Conservation (phyloP, 1,139 yeast species). For the Candida albicans region DNA sequence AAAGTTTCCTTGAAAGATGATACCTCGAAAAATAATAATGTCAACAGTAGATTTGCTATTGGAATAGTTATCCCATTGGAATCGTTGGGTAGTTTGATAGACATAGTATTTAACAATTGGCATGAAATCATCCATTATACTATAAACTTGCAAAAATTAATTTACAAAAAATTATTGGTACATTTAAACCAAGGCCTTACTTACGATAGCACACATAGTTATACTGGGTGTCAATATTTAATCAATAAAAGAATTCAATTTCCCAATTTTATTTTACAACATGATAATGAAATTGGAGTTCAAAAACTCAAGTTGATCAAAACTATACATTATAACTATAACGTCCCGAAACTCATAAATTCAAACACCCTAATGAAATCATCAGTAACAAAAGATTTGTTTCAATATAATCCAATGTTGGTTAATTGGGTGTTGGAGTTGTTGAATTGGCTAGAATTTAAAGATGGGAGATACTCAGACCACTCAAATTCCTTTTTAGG, state of each 20-base stretch:
- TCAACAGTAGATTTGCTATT: conserved; percentile 45
- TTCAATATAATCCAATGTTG: conserved; percentile 25
- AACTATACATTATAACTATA: conserved; percentile 39
- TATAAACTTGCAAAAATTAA: conserved; percentile 37
- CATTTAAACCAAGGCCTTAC: conserved; percentile 19
- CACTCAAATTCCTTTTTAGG: conserved; percentile 35
- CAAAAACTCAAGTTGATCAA: conserved; percentile 38
- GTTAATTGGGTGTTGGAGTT: conserved; percentile 59
- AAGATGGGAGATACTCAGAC: conserved; percentile 41
- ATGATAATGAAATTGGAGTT: conserved; percentile 41
- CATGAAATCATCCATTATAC: conserved; percentile 44
- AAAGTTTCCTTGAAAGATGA: conserved; percentile 12
- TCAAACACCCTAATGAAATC: conserved; percentile 34
- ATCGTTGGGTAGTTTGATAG: conserved; percentile 31
- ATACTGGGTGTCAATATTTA: conserved; percentile 25
- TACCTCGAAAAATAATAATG: conserved; percentile 9
- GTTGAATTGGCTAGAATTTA: conserved; percentile 61
- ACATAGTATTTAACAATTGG: conserved; percentile 51
- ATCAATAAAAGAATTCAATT: conserved; percentile 41
- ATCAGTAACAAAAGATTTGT: conserved; percentile 13
- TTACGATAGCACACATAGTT: conserved; percentile 12
- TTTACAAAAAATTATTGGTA: conserved; percentile 35
- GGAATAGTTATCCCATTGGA: conserved; percentile 51
- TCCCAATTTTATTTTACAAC: conserved; percentile 38
- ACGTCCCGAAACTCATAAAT: conserved; percentile 48